Percentiles rank a stretch among this genome's conserved stretches.
Evolutionary conservation across 176 grass and related monocot species (phyloP).

Genomic region (Paspalum vaginatum): DNA sequence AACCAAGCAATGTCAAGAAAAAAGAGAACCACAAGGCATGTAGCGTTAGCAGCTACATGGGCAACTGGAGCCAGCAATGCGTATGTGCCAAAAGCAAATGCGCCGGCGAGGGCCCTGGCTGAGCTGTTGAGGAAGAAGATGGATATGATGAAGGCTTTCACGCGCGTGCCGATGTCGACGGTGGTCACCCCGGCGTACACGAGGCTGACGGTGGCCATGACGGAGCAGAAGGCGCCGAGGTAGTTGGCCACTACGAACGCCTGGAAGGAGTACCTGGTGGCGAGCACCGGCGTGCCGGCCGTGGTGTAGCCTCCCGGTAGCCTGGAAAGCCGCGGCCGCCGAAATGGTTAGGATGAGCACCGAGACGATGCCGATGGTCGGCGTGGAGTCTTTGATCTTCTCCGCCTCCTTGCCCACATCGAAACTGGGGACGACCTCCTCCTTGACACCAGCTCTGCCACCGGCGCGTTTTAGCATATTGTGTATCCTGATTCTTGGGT

Average conservation of each 20-base stretch:
- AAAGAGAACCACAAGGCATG: not conserved
- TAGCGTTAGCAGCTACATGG: not conserved
- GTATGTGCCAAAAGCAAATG: not conserved
- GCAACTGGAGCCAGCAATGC: not conserved
- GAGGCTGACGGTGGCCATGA: constrained; percentile 38
- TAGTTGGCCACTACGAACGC: constrained; percentile 18
- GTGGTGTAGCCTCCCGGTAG: constrained; percentile 19
- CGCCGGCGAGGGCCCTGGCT: not conserved
- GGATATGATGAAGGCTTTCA: constrained; percentile 1
- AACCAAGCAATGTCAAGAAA: not conserved
- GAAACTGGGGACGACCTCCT: not conserved
- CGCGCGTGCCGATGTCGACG: constrained; percentile 27
- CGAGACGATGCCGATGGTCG: constrained; percentile 37
- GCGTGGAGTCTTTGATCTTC: constrained; percentile 24
- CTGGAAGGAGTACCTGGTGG: not conserved
- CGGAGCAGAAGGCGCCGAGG: not conserved
- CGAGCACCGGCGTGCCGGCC: not conserved
- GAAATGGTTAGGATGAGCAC: constrained; percentile 42
- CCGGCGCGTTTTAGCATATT: not conserved
- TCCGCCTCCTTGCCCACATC: constrained; percentile 13
- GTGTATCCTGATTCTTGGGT: not conserved
- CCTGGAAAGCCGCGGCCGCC: not conserved
- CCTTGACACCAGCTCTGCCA: constrained; percentile 26
- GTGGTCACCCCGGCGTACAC: constrained; percentile 47
- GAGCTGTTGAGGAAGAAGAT: constrained; percentile 37